phyloP scores from a whole-genome alignment of 345 rosid species.

The Nasturtium officinale region DNA sequence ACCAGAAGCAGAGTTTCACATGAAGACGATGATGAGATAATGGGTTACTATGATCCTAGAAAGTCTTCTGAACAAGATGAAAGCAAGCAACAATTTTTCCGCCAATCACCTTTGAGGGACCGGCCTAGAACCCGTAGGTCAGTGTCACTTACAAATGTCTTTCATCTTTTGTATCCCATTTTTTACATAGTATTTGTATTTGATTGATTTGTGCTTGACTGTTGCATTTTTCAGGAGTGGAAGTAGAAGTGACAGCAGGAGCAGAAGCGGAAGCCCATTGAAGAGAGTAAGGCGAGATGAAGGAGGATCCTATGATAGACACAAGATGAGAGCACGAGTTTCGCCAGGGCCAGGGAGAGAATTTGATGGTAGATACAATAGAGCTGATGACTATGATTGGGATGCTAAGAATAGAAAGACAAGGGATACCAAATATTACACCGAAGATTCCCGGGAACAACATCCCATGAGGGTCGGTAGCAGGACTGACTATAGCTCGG shows the following conservation, averaged over 20 bases:
- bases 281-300: slow-evolving; percentile 66
- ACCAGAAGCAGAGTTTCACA: slow-evolving; percentile 58
- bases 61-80: slow-evolving; percentile 85
- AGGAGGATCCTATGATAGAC: slow-evolving; percentile 66
- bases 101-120: slow-evolving; percentile 63
- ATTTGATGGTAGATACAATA: slow-evolving; percentile 73
- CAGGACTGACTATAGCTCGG: slow-evolving; percentile 45
- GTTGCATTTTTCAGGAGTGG: slow-evolving; percentile 28
- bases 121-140: slow-evolving; percentile 63
- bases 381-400: slow-evolving; percentile 64
- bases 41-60: slow-evolving; percentile 57
- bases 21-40: slow-evolving; percentile 48
- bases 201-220: background rate
- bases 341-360: slow-evolving; percentile 67
- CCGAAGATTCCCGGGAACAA: slow-evolving; percentile 52
- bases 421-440: slow-evolving; percentile 52
- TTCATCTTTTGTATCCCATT: background rate
- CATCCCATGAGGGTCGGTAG: slow-evolving; percentile 44
- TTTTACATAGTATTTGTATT: slow-evolving; percentile 3
- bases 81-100: slow-evolving; percentile 61
- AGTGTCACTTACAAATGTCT: slow-evolving; percentile 2
- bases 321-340: slow-evolving; percentile 55
- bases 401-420: slow-evolving; percentile 57
- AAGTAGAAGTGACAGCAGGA: slow-evolving; percentile 56
- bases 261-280: slow-evolving; percentile 78